Evolutionary conservation across 306 rosid genomes (phyloP).

Genomic region (Oxytropis ochrocephala): DNA sequence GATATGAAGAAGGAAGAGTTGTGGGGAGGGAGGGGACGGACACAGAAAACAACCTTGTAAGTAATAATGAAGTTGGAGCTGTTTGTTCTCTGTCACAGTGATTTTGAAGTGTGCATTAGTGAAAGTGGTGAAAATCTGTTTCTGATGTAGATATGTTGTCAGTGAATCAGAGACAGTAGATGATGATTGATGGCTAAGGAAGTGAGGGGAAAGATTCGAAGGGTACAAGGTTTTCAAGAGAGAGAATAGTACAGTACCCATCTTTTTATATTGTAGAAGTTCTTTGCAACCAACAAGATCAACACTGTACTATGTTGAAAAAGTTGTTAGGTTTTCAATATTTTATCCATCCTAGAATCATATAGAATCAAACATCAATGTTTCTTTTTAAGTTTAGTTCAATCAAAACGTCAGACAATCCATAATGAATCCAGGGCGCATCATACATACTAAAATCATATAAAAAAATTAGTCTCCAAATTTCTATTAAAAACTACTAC

Average conservation of each 20-base stretch:
- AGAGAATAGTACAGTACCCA: background rate
- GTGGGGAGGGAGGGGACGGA: background rate
- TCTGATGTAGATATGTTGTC: conserved; percentile 18
- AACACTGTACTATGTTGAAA: background rate
- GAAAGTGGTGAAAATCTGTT: background rate
- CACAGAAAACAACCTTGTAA: conserved; percentile 17
- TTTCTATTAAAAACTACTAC: background rate
- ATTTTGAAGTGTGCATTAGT: background rate
- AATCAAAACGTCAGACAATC: conserved; percentile 3
- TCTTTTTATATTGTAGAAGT: conserved; percentile 3
- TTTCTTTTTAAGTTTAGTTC: background rate
- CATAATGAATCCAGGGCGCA: background rate
- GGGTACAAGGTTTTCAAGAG: background rate
- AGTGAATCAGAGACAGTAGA: conserved; percentile 7
- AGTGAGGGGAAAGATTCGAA: background rate
- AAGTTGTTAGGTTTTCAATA: background rate
- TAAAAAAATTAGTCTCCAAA: background rate
- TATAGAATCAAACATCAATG: background rate
- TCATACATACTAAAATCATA: background rate
- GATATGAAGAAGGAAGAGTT: background rate
- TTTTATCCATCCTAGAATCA: conserved; percentile 8
- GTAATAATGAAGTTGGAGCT: conserved; percentile 15
- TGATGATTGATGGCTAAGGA: conserved; percentile 16
- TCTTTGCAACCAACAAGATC: background rate
- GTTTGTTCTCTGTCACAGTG: conserved; percentile 15